phyloP scores from a whole-genome alignment of 768 basidiomycete genomes.

The Lactarius indigo region DNA sequence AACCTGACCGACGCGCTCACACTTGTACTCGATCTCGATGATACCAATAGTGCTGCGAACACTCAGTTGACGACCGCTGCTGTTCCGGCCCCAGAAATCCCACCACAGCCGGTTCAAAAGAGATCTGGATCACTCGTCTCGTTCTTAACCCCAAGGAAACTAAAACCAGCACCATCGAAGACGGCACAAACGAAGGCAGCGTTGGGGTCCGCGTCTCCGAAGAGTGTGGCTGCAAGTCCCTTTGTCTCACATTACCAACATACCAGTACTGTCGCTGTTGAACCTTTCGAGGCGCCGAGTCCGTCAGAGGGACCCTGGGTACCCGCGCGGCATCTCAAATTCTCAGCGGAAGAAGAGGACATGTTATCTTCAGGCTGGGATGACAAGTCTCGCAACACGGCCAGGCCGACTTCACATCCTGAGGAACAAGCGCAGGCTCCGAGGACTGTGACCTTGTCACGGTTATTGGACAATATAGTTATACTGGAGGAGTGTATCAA shows the following conservation, averaged over 20 bases:
- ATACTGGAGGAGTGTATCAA: constrained; percentile 94
- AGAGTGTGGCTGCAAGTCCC: constrained; percentile 60
- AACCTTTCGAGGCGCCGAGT: constrained; percentile 61
- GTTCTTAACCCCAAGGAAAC: constrained; percentile 77
- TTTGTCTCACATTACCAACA: constrained; percentile 83
- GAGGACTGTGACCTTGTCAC: constrained; percentile 67
- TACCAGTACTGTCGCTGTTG: constrained; percentile 66
- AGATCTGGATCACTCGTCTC: constrained; percentile 65
- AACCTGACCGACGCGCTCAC: constrained; percentile 87
- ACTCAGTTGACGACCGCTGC: constrained; percentile 29
- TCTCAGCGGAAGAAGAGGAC: constrained; percentile 65
- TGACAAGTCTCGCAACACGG: constrained; percentile 29
- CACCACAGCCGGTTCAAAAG: constrained; percentile 49
- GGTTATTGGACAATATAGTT: constrained; percentile 88
- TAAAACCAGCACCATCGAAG: constrained; percentile 37
- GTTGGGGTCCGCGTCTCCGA: constrained; percentile 46
- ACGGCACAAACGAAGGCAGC: constrained; percentile 31
- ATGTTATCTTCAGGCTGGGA: constrained; percentile 57
- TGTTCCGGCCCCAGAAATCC: constrained; percentile 35
- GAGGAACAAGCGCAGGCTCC: constrained; percentile 32
- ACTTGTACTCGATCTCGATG: constrained; percentile 60
- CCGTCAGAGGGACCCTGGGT: constrained; percentile 65
- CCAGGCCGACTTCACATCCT: constrained; percentile 28
- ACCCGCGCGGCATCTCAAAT: constrained; percentile 47
- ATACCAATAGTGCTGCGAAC: constrained; percentile 32